Base-by-base conservation (phyloP, 306 rosid genomes). In the Ceratonia siliqua region DNA sequence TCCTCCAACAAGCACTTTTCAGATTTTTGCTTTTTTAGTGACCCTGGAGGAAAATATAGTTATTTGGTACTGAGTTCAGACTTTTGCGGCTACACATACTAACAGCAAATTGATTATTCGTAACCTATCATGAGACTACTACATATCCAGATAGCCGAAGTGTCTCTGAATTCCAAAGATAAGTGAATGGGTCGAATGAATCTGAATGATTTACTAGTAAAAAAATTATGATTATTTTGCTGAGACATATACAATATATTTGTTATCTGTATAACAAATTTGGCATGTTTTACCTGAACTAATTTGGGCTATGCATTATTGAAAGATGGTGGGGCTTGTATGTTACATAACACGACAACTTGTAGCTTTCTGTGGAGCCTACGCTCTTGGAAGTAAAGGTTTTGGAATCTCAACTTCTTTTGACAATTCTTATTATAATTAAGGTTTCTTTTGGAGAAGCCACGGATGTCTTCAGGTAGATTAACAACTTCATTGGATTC, bases 281-380 rank as follows among this genome's bases (percentile, higher is more conserved):
- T 45, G 17, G 25, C 53, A 49, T 72, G 55, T 52, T 75, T 46
- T 35, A 9, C 45, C 30, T 8, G 38, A 73, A 42, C 36, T 4
- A 28, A 28, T 28, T 28, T 66, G 65, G 48, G 49, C n/a, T 18
- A 41, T 77, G 62, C 24, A 22, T 56, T 69, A 50, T 21, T 38
- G 74, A 42, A 20, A 73, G 69, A 70, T 61, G 4, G 2, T 76
- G 50, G 50, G 62, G 30, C 53, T 77, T 77, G 70, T 73, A 58
- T 54, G 79, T 77, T 74, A 75, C 86, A 90, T 96, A 82, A 86
- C 93, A 50, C 90, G 81, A 55, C 94, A 91, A 66, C 91, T 91
- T 45, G 97, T 88, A 72, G 97, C 92, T 73, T 86, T 94, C 18
- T 88, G 93, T 43, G 97, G 94, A 80, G 97, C 96, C 66, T 94